Percentiles rank a stretch among this genome's conserved stretches.
Evolutionary conservation across 2,329 filamentous ascomycete species (phyloP).

Genomic region (Venturia effusa): DNA sequence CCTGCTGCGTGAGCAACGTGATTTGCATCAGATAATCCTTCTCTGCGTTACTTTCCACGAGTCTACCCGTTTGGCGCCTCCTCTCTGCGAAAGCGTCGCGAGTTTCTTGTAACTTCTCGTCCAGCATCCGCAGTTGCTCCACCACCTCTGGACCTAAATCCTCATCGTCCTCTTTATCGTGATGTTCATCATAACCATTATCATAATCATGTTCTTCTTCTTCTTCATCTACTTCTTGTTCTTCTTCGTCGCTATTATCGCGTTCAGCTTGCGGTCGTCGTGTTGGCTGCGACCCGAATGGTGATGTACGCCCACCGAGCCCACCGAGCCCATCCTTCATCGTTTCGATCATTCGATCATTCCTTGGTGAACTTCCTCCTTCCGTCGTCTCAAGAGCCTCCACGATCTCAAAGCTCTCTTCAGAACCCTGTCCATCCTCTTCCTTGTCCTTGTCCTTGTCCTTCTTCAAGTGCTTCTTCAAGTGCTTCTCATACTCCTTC

Average conservation of each 20-base stretch:
- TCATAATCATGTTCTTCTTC: background rate
- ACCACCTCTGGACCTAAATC: background rate
- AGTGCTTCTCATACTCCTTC: constrained; percentile 53
- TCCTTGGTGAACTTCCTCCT: background rate
- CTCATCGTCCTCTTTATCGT: background rate
- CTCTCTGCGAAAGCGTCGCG: too few species aligned
- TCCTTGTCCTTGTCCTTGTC: constrained; percentile 7
- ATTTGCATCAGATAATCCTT: too few species aligned
- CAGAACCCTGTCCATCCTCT: background rate
- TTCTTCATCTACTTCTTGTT: background rate
- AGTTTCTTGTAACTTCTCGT: background rate
- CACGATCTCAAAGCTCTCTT: background rate
- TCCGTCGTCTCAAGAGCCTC: background rate
- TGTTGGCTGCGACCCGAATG: background rate
- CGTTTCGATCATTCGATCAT: too few species aligned
- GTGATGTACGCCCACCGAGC: too few species aligned
- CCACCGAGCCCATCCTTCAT: too few species aligned
- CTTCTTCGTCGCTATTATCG: background rate
- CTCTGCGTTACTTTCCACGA: too few species aligned
- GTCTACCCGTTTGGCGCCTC: too few species aligned
- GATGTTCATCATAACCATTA: background rate
- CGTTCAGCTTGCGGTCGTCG: background rate
- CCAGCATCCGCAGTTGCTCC: background rate
- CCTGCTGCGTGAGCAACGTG: too few species aligned
- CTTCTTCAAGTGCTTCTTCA: constrained; percentile 28